phyloP scores from a whole-genome alignment of 163 green algal species.

The Chloromonas sp. region DNA sequence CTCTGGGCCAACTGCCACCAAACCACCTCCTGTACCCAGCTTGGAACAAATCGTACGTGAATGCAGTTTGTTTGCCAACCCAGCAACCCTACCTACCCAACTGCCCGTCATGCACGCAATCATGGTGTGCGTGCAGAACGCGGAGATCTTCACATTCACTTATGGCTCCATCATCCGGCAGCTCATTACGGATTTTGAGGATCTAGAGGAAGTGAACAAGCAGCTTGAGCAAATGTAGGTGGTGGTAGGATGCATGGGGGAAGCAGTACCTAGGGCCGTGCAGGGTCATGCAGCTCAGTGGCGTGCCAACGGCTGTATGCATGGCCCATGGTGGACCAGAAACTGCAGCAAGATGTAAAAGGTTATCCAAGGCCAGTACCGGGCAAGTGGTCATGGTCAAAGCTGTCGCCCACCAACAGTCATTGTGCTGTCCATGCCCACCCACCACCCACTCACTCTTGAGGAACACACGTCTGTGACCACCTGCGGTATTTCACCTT shows the following conservation, averaged over 20 bases:
- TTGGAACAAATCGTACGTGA: not conserved
- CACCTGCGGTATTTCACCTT: no score
- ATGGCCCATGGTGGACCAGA: no score
- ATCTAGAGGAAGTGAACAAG: constrained; percentile 93
- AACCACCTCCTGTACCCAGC: not conserved
- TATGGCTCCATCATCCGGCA: constrained; percentile 95
- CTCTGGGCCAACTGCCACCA: not conserved
- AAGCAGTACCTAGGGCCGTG: no score
- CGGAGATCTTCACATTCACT: constrained; percentile 93
- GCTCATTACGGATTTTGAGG: constrained; percentile 89
- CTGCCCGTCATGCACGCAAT: not conserved
- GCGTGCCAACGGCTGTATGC: no score
- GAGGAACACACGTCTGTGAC: no score
- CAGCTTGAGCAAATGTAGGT: constrained; percentile 94
- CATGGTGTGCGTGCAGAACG: constrained; percentile 46
- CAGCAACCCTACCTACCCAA: not conserved
- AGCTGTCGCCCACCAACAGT: no score
- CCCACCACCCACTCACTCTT: no score
- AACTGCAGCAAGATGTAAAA: no score
- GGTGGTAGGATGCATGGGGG: not conserved
- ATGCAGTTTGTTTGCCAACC: not conserved
- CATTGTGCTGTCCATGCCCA: no score
- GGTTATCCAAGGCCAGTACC: no score
- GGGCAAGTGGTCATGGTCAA: no score
- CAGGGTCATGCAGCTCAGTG: no score